Evolutionary conservation across 805 yeast species (phyloP), one percentile per base, ranked within the genome.

Genomic region (Candida pini): DNA sequence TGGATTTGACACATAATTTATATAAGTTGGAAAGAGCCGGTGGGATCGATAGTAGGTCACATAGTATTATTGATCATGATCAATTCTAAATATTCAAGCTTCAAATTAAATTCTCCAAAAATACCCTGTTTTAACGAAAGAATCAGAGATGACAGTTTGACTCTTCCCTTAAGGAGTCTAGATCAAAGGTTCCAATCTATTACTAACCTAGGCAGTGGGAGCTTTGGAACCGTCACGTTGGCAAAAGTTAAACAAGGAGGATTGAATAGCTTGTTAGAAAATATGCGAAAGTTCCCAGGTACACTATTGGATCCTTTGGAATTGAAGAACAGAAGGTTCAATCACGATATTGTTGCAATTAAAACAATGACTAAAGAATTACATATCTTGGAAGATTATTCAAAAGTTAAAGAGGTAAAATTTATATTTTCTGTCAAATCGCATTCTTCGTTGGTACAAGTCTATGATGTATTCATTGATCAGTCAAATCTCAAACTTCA

Each of bases 391-490:
- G 73, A 72, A 37, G 79, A 75, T 38, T 76, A 77, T 44, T 60
- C 69, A 9, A 63, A 65, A 37, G 78, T 79, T 6, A 78, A 81
- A 46, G 95, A 84, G 54, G 64, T 83, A 14, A 68, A 64, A 41
- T 83, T 84, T 54, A 78, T 83, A 18, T 56, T 78, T 19, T 60
- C 81, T 0, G 71, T 88, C 16, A 79, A 85, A 1, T 68, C 84
- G 1, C 95, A 87, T 59, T 72, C 72, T 16, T 74, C 78, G 45
- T 62, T 90, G 35, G 79, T 89, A 14, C 84, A 79, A 46, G 69
- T 87, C 4, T 76, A 74, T 57, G 96, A 88, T 49, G 68, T 87
- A 53, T 86, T 89, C 49, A 68, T 85, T 38, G 96, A 90, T 60
- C 64, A 71, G 33, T 41, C 49, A 16, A 61, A 71, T 28, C 72